These are phyloP conservation scores for Fraxinus xanthoxyloides DNA, from an alignment of 305 asterid genomes.

Conservation along the genomic window DNA sequence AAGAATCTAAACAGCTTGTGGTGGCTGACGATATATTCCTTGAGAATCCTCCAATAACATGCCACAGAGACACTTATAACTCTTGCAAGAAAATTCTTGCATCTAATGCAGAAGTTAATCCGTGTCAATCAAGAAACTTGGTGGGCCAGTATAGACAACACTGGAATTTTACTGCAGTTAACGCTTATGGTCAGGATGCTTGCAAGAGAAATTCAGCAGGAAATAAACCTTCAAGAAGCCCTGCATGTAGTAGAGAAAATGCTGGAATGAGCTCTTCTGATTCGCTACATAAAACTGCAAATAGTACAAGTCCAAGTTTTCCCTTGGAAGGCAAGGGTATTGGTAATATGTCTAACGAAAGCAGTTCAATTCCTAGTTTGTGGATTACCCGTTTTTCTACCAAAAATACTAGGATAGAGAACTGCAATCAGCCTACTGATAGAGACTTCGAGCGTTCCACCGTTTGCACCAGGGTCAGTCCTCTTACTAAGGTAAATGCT, in stretches of 20 bases:
- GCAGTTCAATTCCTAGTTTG: conserved; percentile 38
- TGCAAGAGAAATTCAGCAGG: conserved; percentile 14
- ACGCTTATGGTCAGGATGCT: neutral
- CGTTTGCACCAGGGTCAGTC: conserved; percentile 12
- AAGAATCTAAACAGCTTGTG: conserved; percentile 30
- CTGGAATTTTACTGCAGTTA: neutral
- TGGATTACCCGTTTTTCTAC: conserved; percentile 67
- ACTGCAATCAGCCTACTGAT: conserved; percentile 18
- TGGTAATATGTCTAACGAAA: conserved; percentile 7
- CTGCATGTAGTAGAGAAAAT: neutral
- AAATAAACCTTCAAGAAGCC: conserved; percentile 17
- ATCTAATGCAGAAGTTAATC: conserved; percentile 27
- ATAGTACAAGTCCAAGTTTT: conserved; percentile 11
- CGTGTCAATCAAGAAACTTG: conserved; percentile 12
- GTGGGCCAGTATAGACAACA: conserved; percentile 13
- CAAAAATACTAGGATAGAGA: conserved; percentile 19
- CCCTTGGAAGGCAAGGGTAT: conserved; percentile 20
- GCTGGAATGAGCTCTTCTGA: conserved; percentile 3
- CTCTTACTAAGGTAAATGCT: conserved; percentile 21
- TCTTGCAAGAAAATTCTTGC: conserved; percentile 29
- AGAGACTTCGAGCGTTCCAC: conserved; percentile 2
- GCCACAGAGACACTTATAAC: conserved; percentile 18
- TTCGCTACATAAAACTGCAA: conserved; percentile 8
- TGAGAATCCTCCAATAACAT: conserved; percentile 26
- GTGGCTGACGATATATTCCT: conserved; percentile 20